Percentiles rank a stretch among this genome's conserved stretches.
phyloP scores from a whole-genome alignment of 148 eudicot genomes.

The Vaccinium myrtillus region DNA sequence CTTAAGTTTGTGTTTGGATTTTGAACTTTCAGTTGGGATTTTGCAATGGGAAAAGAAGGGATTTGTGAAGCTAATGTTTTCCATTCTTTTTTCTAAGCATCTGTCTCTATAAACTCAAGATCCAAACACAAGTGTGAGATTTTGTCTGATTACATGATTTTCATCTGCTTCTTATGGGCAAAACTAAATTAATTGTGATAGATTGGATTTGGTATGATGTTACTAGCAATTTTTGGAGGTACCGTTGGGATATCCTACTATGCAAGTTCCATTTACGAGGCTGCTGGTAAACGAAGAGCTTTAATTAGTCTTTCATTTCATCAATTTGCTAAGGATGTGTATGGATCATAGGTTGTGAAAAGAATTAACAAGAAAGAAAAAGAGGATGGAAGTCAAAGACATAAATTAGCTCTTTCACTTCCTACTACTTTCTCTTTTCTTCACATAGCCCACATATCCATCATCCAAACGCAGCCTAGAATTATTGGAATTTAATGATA shows the following conservation, averaged over 20 bases:
- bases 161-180: not conserved
- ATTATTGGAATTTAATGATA: not conserved
- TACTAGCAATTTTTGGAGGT: conserved; percentile 54
- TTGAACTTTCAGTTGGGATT: not conserved
- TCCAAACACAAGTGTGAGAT: not conserved
- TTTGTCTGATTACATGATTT: not conserved
- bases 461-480: not conserved
- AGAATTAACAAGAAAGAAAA: not conserved
- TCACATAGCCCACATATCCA: not conserved
- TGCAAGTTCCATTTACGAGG: conserved; percentile 52
- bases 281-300: conserved; percentile 50
- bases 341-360: not conserved
- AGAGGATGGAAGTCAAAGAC: not conserved
- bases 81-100: not conserved
- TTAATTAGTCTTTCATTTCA: not conserved
- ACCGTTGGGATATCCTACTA: conserved; percentile 51
- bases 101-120: not conserved
- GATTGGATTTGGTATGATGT: conserved; percentile 61
- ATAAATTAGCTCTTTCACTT: not conserved
- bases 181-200: conserved; percentile 16
- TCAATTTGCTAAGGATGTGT: not conserved
- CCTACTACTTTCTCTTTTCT: not conserved
- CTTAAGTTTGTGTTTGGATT: not conserved
- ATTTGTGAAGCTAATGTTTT: not conserved
- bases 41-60: not conserved